Conservation (phyloP, 1,139 yeast genomes). For the Geotrichum aggregatum region DNA sequence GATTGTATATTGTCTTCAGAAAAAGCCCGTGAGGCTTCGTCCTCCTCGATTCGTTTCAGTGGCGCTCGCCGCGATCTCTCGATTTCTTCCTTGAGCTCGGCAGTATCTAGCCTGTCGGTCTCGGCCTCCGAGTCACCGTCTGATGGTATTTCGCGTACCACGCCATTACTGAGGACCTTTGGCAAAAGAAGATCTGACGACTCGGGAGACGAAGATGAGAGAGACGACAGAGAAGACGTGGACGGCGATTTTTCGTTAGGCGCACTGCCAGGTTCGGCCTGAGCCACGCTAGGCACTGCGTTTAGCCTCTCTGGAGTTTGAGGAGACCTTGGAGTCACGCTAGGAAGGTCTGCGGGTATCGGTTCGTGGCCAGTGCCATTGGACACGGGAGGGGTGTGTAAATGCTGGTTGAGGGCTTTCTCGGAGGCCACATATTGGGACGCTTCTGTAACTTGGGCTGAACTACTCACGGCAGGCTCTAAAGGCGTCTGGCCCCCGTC, state of each 20-base stretch:
- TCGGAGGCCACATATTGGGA: too few species aligned
- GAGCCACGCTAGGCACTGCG: conserved; percentile 4
- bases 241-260: conserved; percentile 13
- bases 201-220: conserved; percentile 19
- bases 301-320: not conserved
- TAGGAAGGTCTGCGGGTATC: not conserved
- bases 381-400: not conserved
- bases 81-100: conserved; percentile 12
- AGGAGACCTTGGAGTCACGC: not conserved
- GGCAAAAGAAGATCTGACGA: conserved; percentile 12
- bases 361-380: conserved; percentile 1
- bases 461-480: too few species aligned
- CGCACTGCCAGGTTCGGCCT: too few species aligned
- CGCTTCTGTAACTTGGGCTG: not conserved
- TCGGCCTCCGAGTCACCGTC: conserved; percentile 61
- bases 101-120: conserved; percentile 63
- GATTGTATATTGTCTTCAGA: not conserved
- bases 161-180: not conserved
- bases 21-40: not conserved
- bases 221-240: conserved; percentile 18
- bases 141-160: not conserved
- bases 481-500: not conserved
- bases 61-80: conserved; percentile 4
- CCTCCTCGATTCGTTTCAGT: conserved; percentile 6
- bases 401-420: too few species aligned